Evolutionary conservation across 148 eudicot species (phyloP).

Genomic region (Beta vulgaris): DNA sequence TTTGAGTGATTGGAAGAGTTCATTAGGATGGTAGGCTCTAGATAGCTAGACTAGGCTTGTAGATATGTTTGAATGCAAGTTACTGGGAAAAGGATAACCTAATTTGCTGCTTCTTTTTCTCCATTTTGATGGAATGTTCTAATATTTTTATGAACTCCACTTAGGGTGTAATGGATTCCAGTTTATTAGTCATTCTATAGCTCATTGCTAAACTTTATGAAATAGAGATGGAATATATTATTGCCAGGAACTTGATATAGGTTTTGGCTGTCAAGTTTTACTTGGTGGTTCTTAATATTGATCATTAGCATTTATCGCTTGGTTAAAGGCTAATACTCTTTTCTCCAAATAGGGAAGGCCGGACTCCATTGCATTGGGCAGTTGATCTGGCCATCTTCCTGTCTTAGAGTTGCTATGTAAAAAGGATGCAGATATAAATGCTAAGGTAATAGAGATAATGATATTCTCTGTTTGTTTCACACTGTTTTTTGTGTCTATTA

Average conservation of each 20-base stretch:
- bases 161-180: not conserved
- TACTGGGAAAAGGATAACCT: not conserved
- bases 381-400: conserved; percentile 83
- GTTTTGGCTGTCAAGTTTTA: not conserved
- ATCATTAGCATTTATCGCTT: conserved; percentile 4
- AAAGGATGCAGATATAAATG: conserved; percentile 74
- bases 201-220: not conserved
- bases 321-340: not conserved
- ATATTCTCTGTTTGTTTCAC: not conserved
- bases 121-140: not conserved
- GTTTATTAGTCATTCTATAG: not conserved
- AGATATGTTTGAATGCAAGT: not conserved
- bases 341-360: conserved; percentile 87
- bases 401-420: conserved; percentile 58
- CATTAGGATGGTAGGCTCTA: not conserved
- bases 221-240: not conserved
- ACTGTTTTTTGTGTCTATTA: not conserved
- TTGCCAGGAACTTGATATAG: not conserved
- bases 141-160: not conserved
- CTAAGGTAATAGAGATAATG: conserved; percentile 48
- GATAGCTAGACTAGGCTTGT: not conserved
- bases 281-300: not conserved
- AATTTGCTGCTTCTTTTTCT: not conserved
- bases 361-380: conserved; percentile 97
- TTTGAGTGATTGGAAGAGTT: not conserved